Base-by-base conservation (phyloP, 306 rosid species). In the Dalbergia oliveri region DNA sequence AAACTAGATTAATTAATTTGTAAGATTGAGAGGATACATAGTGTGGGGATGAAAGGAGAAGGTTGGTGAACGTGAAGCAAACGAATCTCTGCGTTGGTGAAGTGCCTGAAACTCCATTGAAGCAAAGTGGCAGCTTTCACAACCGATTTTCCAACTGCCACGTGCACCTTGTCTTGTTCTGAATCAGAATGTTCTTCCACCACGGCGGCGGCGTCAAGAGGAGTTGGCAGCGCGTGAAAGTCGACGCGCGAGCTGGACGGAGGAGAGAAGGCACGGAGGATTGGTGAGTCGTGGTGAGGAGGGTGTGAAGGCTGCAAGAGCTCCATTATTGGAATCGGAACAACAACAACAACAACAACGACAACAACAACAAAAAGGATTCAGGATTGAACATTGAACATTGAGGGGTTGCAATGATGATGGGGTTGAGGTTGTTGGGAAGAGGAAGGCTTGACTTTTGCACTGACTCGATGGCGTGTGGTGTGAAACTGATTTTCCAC, bases 61-160 rank as follows among this genome's bases (percentile, higher is more conserved):
- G 93, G 97, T 74, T 85, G 92, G 76, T 88, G 73, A 77, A 93
- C 91, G 79, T 93, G 97, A 68, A 93, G 85, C 47, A 93, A 72
- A 78, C 83, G 76, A 76, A 91, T 82, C 4, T 88, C 84, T 64
- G 72, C 43, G 51, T 74, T 77, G 35, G 69, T 16, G 79, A 93
- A 93, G 1, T 59, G 85, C 35, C 61, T 79, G 66, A 89, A 72
- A 65, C 87, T 75, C 97, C 97, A 93, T 44, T 57, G 87, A 72
- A 93, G 92, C 88, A 93, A 82, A 82, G 81, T 67, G 16, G 78
- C 9, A 60, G 84, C 81, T 87, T 88, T 89, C 34, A 86, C 88
- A 43, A 82, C 72, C 4, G 92, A 83, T 72, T 85, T 91, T 0
- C 97, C 97, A 54, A 91, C 87, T 3, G 97, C 97, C 76, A 91